A percentile compares a stretch with the other conserved stretches of the same genome.
Conservation (phyloP, 139 green algal species). For the Tetraselmis striata region DNA sequence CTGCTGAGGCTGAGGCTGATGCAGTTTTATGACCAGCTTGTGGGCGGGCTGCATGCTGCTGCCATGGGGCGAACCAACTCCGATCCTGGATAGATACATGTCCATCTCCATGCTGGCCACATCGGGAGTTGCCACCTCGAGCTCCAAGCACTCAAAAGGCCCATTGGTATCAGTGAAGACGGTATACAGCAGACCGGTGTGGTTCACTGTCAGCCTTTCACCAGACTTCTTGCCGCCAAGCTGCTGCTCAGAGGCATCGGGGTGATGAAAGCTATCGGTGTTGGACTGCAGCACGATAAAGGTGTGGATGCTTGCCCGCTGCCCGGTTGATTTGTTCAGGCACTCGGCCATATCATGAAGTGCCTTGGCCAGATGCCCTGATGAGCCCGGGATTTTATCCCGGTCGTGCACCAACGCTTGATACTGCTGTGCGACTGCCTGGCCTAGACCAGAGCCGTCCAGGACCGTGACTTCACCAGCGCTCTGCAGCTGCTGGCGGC, state of each 20-base stretch:
- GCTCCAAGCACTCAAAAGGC: background rate
- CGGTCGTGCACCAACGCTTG: background rate
- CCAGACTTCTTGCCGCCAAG: background rate
- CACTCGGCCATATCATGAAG: background rate
- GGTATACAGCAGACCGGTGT: background rate
- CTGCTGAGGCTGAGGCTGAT: background rate
- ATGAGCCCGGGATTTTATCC: background rate
- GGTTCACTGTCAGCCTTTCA: background rate
- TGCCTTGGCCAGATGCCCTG: background rate
- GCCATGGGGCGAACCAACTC: too few species aligned
- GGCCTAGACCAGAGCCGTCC: background rate
- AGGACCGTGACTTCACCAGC: background rate
- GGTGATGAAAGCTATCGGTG: background rate
- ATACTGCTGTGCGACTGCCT: background rate
- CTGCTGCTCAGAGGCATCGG: background rate
- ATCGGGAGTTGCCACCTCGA: background rate
- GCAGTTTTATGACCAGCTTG: background rate
- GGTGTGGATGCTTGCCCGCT: background rate
- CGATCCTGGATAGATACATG: too few species aligned
- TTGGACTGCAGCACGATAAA: background rate
- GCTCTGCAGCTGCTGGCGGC: background rate
- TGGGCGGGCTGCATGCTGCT: background rate
- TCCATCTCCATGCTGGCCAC: background rate
- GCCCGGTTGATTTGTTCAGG: background rate
- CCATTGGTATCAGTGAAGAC: background rate